Percentiles rank a stretch among this genome's conserved stretches.
phyloP scores from a whole-genome alignment of 345 rosid species.

The Bruguiera parviflora region DNA sequence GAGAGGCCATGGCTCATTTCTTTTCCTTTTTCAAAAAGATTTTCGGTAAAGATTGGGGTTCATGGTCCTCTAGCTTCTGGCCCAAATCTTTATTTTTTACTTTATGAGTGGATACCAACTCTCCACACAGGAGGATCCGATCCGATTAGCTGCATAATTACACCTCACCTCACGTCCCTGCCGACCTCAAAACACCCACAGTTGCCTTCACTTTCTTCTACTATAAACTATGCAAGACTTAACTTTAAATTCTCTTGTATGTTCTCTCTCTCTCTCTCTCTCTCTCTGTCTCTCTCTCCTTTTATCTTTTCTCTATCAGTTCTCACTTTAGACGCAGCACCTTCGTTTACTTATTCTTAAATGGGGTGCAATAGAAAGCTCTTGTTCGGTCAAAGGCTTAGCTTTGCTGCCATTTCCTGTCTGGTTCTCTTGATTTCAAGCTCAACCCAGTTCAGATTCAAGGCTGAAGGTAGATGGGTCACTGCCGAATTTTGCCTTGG shows the following conservation, averaged over 20 bases:
- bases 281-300: conserved; percentile 15
- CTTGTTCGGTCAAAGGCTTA: conserved; percentile 8
- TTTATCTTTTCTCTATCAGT: not conserved
- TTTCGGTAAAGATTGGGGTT: no score
- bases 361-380: conserved; percentile 21
- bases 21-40: no score
- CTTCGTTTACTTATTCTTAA: conserved; percentile 6
- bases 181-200: no score
- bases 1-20: no score
- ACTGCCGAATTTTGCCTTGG: conserved; percentile 19
- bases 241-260: not conserved
- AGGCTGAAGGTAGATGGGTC: conserved; percentile 53
- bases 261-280: not conserved
- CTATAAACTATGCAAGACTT: not conserved
- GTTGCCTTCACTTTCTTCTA: conserved; percentile 6
- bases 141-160: no score
- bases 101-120: no score
- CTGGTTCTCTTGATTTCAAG: conserved; percentile 44
- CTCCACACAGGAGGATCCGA: no score
- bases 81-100: no score
- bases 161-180: no score
- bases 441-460: conserved; percentile 47
- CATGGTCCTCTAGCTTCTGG: no score
- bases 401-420: conserved; percentile 33
- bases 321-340: not conserved